Percentiles rank a stretch among this genome's conserved stretches.
Conservation (phyloP, 2,329 filamentous ascomycete species). For the Metarhizium robertsii region DNA sequence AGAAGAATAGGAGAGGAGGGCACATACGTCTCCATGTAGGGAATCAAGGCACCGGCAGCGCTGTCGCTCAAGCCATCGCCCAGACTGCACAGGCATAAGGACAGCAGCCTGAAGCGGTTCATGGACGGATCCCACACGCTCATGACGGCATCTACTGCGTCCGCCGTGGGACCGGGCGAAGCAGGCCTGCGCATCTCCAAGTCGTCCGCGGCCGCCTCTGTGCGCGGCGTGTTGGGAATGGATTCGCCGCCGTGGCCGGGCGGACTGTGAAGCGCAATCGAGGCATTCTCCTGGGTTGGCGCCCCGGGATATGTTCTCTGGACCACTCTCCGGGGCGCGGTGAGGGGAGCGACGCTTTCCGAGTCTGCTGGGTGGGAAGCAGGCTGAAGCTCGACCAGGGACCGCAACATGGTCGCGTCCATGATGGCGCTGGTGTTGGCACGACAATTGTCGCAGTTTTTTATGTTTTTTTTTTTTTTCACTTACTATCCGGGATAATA, state of each 20-base stretch:
- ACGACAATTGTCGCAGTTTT: neutral
- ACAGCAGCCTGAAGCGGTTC: slow-evolving; percentile 61
- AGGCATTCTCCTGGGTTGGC: slow-evolving; percentile 15
- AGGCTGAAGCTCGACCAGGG: slow-evolving; percentile 23
- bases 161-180: slow-evolving; percentile 27
- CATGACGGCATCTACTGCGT: slow-evolving; percentile 38
- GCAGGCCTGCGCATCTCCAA: slow-evolving; percentile 46
- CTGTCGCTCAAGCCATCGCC: slow-evolving; percentile 66
- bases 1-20: neutral
- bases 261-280: slow-evolving; percentile 20
- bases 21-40: slow-evolving; percentile 60
- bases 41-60: slow-evolving; percentile 68
- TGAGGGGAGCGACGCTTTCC: slow-evolving; percentile 14
- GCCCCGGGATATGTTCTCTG: slow-evolving; percentile 30
- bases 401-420: slow-evolving; percentile 23
- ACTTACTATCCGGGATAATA: no score
- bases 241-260: slow-evolving; percentile 1
- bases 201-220: slow-evolving; percentile 15
- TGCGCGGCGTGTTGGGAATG: neutral
- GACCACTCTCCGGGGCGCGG: slow-evolving; percentile 25
- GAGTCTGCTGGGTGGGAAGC: slow-evolving; percentile 5
- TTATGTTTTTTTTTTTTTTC: no score
- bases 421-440: slow-evolving; percentile 11
- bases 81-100: slow-evolving; percentile 56
- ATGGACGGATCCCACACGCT: slow-evolving; percentile 52